These are phyloP conservation scores for Lasiosphaeria hispida DNA, from an alignment of 495 filamentous ascomycete genomes.

Conservation along the genomic window DNA sequence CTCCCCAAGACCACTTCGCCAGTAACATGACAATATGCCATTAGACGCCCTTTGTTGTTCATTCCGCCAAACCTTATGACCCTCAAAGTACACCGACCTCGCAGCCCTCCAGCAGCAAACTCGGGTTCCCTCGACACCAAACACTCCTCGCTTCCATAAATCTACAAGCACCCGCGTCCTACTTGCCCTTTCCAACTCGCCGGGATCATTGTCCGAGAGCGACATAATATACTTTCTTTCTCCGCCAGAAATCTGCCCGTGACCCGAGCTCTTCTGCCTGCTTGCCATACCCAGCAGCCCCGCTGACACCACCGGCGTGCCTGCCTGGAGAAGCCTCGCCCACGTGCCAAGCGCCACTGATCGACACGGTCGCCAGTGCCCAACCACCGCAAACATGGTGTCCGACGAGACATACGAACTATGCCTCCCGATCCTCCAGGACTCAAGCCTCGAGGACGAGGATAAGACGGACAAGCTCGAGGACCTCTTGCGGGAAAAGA, in stretches of 20 bases:
- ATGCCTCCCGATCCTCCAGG: conserved; percentile 84
- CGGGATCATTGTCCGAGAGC: too few relatives aligned
- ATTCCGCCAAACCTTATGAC: conserved; percentile 16
- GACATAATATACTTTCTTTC: too few relatives aligned
- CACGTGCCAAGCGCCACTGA: background rate
- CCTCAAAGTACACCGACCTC: background rate
- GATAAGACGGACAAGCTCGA: conserved; percentile 93
- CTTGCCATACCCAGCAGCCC: background rate
- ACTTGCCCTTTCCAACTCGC: background rate
- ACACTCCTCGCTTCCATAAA: conserved; percentile 5
- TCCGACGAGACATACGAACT: conserved; percentile 89
- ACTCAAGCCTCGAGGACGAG: conserved; percentile 81
- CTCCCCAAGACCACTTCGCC: conserved; percentile 10
- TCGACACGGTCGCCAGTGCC: too few relatives aligned
- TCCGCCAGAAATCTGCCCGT: too few relatives aligned
- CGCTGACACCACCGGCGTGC: background rate
- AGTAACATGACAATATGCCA: conserved; percentile 34
- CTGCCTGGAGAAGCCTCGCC: background rate
- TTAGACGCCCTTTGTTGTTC: conserved; percentile 22
- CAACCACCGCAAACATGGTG: conserved; percentile 60
- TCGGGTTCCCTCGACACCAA: conserved; percentile 4
- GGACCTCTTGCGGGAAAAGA: conserved; percentile 77
- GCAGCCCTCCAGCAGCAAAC: background rate
- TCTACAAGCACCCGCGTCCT: conserved; percentile 1
- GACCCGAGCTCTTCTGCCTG: too few relatives aligned